Evolutionary conservation across 257 asterid species (phyloP).

Genomic region (Leptodermis oblonga): DNA sequence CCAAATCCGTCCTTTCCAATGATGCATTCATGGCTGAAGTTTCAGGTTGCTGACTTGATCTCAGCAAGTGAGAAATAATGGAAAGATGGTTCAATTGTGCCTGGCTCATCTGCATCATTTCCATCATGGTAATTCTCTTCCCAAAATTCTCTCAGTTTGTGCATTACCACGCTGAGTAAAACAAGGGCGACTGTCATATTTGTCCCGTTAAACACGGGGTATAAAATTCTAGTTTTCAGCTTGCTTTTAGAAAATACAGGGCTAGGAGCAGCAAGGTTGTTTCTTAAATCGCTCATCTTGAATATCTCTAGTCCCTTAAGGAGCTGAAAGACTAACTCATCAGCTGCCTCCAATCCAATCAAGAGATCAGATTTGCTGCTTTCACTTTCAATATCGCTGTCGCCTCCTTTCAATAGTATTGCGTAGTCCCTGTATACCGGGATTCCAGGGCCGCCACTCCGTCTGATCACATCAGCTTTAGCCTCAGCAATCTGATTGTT

Average conservation of each 20-base stretch:
- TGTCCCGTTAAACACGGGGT: neutral
- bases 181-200: neutral
- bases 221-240: neutral
- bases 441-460: neutral
- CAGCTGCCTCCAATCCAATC: neutral
- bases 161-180: neutral
- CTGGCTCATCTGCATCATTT: neutral
- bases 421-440: neutral
- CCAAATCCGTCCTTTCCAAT: neutral
- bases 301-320: neutral
- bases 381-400: too few relatives aligned
- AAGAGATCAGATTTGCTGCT: neutral
- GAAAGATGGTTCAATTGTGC: neutral
- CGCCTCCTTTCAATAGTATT: neutral
- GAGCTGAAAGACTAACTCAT: neutral
- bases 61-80: too few relatives aligned
- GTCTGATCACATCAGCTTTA: neutral
- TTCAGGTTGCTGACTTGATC: neutral
- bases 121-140: neutral
- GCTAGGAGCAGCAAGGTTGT: neutral
- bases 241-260: neutral
- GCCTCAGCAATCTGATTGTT: too few relatives aligned
- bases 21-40: neutral
- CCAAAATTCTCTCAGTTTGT: neutral
- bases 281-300: neutral